phyloP scores from a whole-genome alignment of 768 basidiomycete genomes.

The Boletus insuetus region DNA sequence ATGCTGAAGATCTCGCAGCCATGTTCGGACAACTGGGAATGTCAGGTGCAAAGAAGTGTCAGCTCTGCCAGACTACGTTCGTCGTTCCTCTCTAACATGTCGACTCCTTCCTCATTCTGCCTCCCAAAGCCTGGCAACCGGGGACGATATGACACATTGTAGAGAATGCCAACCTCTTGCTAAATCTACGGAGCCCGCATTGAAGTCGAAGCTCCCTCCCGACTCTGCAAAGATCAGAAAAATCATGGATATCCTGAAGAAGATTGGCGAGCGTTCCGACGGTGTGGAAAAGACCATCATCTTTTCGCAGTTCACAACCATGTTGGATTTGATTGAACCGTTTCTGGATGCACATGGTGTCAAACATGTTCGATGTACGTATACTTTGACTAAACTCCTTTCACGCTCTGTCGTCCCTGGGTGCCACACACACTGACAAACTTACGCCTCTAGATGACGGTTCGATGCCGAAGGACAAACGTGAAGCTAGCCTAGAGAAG shows the following conservation, averaged over 20 bases:
- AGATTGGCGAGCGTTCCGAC: constrained; percentile 57
- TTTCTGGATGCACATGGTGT: constrained; percentile 71
- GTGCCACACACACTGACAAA: constrained; percentile 2
- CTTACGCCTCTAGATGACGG: constrained; percentile 72
- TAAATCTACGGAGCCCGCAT: constrained; percentile 37
- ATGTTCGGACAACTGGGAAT: constrained; percentile 73
- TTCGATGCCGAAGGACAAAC: constrained; percentile 71
- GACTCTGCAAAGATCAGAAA: constrained; percentile 86
- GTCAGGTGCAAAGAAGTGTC: constrained; percentile 58
- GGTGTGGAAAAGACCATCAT: constrained; percentile 89
- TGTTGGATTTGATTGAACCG: constrained; percentile 84
- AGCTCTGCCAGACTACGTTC: constrained; percentile 72
- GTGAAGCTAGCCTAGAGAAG: constrained; percentile 69
- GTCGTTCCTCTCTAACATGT: constrained; percentile 25
- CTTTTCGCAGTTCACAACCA: constrained; percentile 89
- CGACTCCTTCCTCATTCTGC: background rate
- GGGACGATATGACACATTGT: constrained; percentile 46
- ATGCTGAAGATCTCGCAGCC: constrained; percentile 72
- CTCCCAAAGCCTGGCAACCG: constrained; percentile 13
- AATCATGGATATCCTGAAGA: constrained; percentile 67
- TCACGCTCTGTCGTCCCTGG: background rate
- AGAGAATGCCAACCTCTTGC: constrained; percentile 55
- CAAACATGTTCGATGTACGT: constrained; percentile 84
- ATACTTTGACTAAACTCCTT: background rate
- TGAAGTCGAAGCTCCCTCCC: constrained; percentile 46